Evolutionary conservation across 106 monocot species (phyloP).

Genomic region (Acanthochlamys bracteata): DNA sequence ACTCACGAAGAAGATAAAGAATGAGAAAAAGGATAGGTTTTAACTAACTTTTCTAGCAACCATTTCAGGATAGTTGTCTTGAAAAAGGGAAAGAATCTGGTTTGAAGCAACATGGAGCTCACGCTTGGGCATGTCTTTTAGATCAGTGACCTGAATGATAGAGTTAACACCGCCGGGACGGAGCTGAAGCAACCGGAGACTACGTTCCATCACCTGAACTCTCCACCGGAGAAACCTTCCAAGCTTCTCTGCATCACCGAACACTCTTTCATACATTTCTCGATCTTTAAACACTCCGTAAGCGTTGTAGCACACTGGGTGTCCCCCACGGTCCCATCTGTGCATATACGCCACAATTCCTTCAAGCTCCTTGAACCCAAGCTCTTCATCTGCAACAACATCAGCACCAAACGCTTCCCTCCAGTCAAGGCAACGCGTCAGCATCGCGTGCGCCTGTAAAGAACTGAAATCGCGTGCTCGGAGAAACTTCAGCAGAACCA

Average conservation of each 20-base stretch:
- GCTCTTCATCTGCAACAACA: constrained; percentile 34
- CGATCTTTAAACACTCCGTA: constrained; percentile 52
- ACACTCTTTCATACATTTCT: constrained; percentile 48
- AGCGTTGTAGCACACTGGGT: constrained; percentile 68
- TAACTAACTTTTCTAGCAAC: constrained; percentile 61
- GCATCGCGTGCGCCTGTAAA: constrained; percentile 46
- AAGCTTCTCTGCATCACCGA: constrained; percentile 58
- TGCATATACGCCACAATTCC: constrained; percentile 58
- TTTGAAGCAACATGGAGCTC: constrained; percentile 68
- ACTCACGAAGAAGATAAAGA: background rate
- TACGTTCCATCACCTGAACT: constrained; percentile 61
- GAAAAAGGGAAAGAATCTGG: constrained; percentile 67
- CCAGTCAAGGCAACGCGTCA: constrained; percentile 35
- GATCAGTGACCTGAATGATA: constrained; percentile 91
- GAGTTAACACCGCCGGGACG: constrained; percentile 69
- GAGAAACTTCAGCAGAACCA: constrained; percentile 58
- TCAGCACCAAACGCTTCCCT: constrained; percentile 44
- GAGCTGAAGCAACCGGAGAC: constrained; percentile 40
- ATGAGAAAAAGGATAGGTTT: background rate
- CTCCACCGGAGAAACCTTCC: constrained; percentile 50
- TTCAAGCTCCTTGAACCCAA: constrained; percentile 63
- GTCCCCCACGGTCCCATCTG: constrained; percentile 49
- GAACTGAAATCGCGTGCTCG: constrained; percentile 51
- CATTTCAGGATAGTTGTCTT: constrained; percentile 96
- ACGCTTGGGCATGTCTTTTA: constrained; percentile 87